Evolutionary conservation across 176 grass and related monocot species (phyloP).

Genomic region (Luzula sylvatica): DNA sequence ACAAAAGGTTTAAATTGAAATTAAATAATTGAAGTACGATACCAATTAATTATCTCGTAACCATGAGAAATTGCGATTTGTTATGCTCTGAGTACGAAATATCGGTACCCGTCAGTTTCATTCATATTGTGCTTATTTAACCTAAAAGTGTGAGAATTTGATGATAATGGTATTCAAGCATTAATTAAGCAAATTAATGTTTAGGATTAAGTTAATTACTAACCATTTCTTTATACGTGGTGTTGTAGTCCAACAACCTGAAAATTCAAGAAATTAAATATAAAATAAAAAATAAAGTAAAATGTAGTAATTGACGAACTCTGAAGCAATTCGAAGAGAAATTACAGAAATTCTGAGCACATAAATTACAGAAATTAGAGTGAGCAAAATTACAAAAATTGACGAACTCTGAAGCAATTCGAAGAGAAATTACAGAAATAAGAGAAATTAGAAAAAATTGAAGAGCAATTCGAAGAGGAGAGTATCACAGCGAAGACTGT

Average conservation of each 20-base stretch:
- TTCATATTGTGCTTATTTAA: conserved; percentile 61
- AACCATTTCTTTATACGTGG: conserved; percentile 57
- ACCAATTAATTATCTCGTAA: conserved; percentile 86
- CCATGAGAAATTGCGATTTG: conserved; percentile 72
- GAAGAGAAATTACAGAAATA: no score
- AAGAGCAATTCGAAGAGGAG: no score
- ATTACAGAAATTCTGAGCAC: no score
- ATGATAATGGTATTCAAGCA: neutral
- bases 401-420: no score
- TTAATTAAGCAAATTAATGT: neutral
- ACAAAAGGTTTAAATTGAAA: neutral
- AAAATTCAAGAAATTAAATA: conserved; percentile 21
- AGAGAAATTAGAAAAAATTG: no score
- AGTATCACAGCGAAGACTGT: no score
- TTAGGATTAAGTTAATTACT: neutral
- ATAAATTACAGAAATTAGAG: no score
- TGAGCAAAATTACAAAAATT: no score
- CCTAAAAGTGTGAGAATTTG: conserved; percentile 29
- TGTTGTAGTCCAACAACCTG: conserved; percentile 70
- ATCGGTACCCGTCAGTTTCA: conserved; percentile 65
- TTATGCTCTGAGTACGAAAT: conserved; percentile 79
- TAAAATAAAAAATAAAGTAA: neutral
- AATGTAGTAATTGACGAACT: no score
- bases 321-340: no score
- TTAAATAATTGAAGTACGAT: neutral